phyloP scores from a whole-genome alignment of 176 grass and related monocot species.

The Triticum monococcum region DNA sequence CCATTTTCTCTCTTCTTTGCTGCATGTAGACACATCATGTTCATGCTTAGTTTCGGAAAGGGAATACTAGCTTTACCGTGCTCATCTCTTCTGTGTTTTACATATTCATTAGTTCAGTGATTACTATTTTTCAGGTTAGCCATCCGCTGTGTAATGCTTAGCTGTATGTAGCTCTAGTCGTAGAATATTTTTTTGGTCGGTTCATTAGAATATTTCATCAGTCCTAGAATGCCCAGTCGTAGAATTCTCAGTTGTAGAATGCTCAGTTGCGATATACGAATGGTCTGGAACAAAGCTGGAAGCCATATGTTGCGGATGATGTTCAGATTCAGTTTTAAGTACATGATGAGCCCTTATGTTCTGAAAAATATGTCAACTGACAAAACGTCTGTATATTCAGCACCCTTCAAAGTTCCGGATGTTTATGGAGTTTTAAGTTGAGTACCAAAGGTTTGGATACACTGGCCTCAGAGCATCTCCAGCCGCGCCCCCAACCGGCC shows the following conservation, averaged over 20 bases:
- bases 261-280: conserved; percentile 92
- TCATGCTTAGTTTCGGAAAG: no score
- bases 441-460: conserved; percentile 90
- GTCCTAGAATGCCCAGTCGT: conserved; percentile 62
- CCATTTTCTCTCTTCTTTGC: no score
- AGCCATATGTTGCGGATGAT: conserved; percentile 92
- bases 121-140: no score
- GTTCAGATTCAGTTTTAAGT: conserved; percentile 99
- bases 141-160: no score
- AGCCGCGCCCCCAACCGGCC: no score
- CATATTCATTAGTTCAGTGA: no score
- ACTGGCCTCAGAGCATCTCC: conserved; percentile 29
- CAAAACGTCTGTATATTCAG: conserved; percentile 74
- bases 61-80: no score
- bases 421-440: conserved; percentile 98
- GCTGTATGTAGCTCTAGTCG: no score
- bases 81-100: no score
- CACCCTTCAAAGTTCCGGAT: conserved; percentile 95
- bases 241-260: conserved; percentile 37
- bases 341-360: conserved; percentile 98
- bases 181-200: no score
- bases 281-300: conserved; percentile 94
- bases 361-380: conserved; percentile 77
- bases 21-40: no score
- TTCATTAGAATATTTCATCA: no score